Base-by-base conservation (phyloP, 169 alveolate species). In the Ichthyophthirius multifiliis region DNA sequence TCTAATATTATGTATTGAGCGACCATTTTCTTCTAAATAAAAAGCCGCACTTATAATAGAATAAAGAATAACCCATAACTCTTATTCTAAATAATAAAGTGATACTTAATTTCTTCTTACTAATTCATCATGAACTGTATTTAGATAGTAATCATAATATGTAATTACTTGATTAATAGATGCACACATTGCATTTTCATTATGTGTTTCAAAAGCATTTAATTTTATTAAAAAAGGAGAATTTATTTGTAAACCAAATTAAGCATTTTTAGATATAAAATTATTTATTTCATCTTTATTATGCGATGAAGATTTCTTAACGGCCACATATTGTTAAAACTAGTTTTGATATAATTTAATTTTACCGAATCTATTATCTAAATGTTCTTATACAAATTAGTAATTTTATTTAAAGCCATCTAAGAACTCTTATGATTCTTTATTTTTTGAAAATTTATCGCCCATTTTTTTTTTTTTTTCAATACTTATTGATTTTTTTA, bases 1-100 rank as follows among this genome's bases (percentile, higher is more conserved):
- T 10, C 71, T 34, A 23, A 55, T 10, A 27, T 55, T 39, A 27
- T 34, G 23, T 13, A 55, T 34, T 27, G 71, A 23, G 12, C 1
- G 71, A 10, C 9, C 10, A 23, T 23, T 55, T 39, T 55, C 31
- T 55, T 55, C 41, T 27, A 55, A 39, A 55, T 55, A 55, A 7
- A 27, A 55, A 27, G 71, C 71, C 23, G 71, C 71, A 55, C 71
- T 55, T 0, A 55, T 23, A 27, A 55, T 55, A 27, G 71, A 55
- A 39, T 55, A 55, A 18, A 55, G 71, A 27, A 55, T 55, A 27
- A 39, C 71, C 71, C 71, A 55, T 55, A 55, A 55, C 16, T 55
- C 71, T 27, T 55, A 27, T 55, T 55, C 71, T 0, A 55, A 27
- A 39, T 55, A 55, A 39, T 55, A 55, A 39, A 55, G 71, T 12